Evolutionary conservation across 1,284 basidiomycete genomes (phyloP), one percentile per base, ranked within the genome.

Genomic region (Boletus hoseneyae): DNA sequence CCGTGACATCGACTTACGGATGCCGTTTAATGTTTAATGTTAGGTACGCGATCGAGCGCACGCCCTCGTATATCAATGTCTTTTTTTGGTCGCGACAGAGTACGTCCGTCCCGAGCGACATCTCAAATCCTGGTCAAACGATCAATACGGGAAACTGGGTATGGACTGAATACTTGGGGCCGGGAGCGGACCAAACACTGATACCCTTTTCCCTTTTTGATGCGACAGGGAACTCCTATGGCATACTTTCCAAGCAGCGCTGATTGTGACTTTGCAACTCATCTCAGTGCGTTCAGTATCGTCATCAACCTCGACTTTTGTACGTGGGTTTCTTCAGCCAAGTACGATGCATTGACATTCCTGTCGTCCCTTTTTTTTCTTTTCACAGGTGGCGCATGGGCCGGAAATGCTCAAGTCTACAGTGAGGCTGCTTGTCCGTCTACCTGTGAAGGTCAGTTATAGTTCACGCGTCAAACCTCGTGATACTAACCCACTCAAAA

Each of bases 361-460:
- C 45, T 16, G 25, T 27, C 7, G 10, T 12, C 4, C 18, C 9
- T 36, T 4, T 8, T 11, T 12, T 6, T 21, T 21, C 13, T n/a
- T 13, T 4, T 12, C 18, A 12, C 18, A 70, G 72, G 73, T 48
- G 73, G 74, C 15, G 61, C 70, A 29, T 73, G 73, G 70, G 74
- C 73, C 8, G 73, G 74, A n/a, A 58, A 52, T 25, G 5, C 42
- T 7, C 35, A 47, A 3, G 52, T 60, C 27, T 73, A 70, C 53
- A 38, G 38, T 2, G 15, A 41, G 1, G 57, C 66, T 36, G 65
- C 62, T 15, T 75, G 71, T 54, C 70, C 70, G 1, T 64, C 60
- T 4, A 65, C 56, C 15, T 70, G 64, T 37, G 46, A 57, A 4
- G 61, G 72, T 69, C 25, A 63, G 71, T 55, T 4, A 29, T 35